A percentile compares a stretch with the other conserved stretches of the same genome.
phyloP scores from a whole-genome alignment of 2,329 filamentous ascomycete species.

The Juglanconis sp. region DNA sequence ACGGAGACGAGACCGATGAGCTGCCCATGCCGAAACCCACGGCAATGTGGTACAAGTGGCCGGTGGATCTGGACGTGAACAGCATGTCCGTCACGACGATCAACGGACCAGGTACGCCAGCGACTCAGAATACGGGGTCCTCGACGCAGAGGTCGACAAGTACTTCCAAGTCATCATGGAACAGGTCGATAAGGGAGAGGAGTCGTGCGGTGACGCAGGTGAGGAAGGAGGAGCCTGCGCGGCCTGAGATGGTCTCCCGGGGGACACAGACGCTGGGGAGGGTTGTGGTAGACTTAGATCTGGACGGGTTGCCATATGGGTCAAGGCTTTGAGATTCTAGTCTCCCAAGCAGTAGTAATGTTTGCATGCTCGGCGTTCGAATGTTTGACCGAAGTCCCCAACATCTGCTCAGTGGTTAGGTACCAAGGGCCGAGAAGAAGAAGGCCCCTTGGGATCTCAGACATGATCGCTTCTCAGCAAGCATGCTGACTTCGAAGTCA shows the following conservation, averaged over 20 bases:
- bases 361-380: not conserved
- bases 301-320: slow-evolving; percentile 2
- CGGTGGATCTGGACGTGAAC: slow-evolving; percentile 2
- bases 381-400: too few species aligned
- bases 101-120: not conserved
- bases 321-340: not conserved
- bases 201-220: too few species aligned
- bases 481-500: too few species aligned
- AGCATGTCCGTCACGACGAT: slow-evolving; percentile 5
- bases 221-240: not conserved
- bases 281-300: not conserved
- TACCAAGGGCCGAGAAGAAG: too few species aligned
- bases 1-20: not conserved
- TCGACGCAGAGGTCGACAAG: not conserved
- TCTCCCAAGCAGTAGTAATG: not conserved
- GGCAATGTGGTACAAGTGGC: slow-evolving; percentile 7
- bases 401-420: too few species aligned
- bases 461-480: too few species aligned
- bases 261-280: not conserved
- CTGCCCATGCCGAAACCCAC: not conserved
- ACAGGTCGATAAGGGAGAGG: not conserved
- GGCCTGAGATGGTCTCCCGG: not conserved
- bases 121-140: not conserved
- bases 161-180: not conserved
- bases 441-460: too few species aligned